phyloP scores from a whole-genome alignment of 164 flowering plant species.

The Macadamia integrifolia region DNA sequence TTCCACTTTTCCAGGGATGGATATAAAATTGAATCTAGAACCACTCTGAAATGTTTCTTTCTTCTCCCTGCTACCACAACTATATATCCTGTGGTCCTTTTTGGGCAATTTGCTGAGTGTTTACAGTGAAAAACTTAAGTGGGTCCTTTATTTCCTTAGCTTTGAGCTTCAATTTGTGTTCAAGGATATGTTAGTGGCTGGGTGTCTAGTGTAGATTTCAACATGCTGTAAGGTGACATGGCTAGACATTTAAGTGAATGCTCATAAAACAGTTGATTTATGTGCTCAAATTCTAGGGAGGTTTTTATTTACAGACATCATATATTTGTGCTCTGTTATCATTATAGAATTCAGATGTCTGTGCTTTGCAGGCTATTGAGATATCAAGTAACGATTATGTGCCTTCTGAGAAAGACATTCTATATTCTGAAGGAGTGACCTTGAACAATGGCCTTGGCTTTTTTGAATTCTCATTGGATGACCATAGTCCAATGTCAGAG shows the following conservation, averaged over 20 bases:
- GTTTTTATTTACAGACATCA: background rate
- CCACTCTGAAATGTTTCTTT: no score
- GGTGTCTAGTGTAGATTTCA: background rate
- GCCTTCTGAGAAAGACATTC: slow-evolving; percentile 39
- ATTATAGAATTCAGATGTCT: background rate
- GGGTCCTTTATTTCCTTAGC: no score
- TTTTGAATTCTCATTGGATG: slow-evolving; percentile 34
- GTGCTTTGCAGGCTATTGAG: slow-evolving; percentile 30
- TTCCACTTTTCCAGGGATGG: no score
- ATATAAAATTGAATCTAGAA: no score
- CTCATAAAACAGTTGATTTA: background rate
- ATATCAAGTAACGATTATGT: slow-evolving; percentile 42
- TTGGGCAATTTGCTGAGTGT: no score
- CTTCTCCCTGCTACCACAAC: no score
- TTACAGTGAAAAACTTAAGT: no score
- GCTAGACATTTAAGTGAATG: background rate
- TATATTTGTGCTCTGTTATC: background rate
- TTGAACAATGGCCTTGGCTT: slow-evolving; percentile 33
- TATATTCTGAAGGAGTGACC: slow-evolving; percentile 41
- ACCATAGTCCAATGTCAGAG: slow-evolving; percentile 33
- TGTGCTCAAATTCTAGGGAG: background rate
- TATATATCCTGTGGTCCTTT: no score
- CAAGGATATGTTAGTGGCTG: no score
- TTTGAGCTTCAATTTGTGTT: background rate
- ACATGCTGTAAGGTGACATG: background rate